These are phyloP conservation scores for Rickenella mellea DNA, from an alignment of 768 basidiomycete species.

Conservation along the genomic window DNA sequence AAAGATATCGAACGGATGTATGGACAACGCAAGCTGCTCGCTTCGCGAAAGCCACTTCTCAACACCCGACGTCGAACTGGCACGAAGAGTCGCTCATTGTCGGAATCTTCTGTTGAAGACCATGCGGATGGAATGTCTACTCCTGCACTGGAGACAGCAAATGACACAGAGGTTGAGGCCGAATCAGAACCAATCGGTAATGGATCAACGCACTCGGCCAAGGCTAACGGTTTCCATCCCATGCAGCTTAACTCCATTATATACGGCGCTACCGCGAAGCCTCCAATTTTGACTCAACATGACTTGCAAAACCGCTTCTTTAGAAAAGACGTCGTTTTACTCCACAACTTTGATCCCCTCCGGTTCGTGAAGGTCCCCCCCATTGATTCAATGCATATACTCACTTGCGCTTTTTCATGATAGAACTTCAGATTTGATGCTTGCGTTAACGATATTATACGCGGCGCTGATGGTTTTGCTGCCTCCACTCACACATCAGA, in stretches of 20 bases:
- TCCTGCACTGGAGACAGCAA: not conserved
- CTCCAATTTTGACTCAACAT: slow-evolving; percentile 51
- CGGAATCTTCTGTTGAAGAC: slow-evolving; percentile 8
- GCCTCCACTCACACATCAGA: slow-evolving; percentile 41
- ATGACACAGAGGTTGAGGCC: too few relatives aligned
- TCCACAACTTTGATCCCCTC: slow-evolving; percentile 77
- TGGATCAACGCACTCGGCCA: too few relatives aligned
- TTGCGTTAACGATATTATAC: slow-evolving; percentile 68
- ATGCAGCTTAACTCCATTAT: too few relatives aligned
- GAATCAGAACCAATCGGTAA: too few relatives aligned
- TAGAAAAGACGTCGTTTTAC: slow-evolving; percentile 72
- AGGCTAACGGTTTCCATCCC: slow-evolving; percentile 23
- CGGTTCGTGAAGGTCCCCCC: slow-evolving; percentile 40
- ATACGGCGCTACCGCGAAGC: too few relatives aligned
- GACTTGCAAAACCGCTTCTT: slow-evolving; percentile 89
- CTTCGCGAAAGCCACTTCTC: slow-evolving; percentile 64
- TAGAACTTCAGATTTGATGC: slow-evolving; percentile 80
- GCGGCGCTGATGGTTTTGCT: slow-evolving; percentile 47
- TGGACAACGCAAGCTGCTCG: slow-evolving; percentile 85
- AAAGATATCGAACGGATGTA: slow-evolving; percentile 90
- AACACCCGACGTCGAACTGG: too few relatives aligned
- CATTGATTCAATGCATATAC: slow-evolving; percentile 9
- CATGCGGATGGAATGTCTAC: too few relatives aligned
- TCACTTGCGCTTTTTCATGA: slow-evolving; percentile 10
- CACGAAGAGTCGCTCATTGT: slow-evolving; percentile 23